Evolutionary conservation across 192 early-diverging fungal species (phyloP).

Genomic region (Coemansia sp.): DNA sequence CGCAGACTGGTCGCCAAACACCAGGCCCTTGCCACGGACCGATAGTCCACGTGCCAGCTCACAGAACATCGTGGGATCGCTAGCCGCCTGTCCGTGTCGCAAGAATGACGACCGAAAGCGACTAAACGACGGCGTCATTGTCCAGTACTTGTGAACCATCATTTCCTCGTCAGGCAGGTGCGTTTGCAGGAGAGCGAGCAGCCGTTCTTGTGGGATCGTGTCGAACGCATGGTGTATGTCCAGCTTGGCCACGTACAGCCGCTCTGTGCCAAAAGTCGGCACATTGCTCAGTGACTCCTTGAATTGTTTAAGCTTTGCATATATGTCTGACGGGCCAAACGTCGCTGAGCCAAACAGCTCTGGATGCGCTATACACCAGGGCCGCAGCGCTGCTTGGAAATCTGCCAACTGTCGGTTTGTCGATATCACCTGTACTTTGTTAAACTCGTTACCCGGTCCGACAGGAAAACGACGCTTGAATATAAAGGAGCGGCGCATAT

Average conservation of each 20-base stretch:
- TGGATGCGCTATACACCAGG: slow-evolving; percentile 15
- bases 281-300: slow-evolving; percentile 14
- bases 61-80: slow-evolving; percentile 48
- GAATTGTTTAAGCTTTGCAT: slow-evolving; percentile 42
- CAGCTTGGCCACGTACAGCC: slow-evolving; percentile 76
- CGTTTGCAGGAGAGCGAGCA: slow-evolving; percentile 38
- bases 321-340: slow-evolving; percentile 53
- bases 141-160: slow-evolving; percentile 64
- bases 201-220: slow-evolving; percentile 72
- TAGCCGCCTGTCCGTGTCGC: slow-evolving; percentile 28
- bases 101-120: slow-evolving; percentile 22
- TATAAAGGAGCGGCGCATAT: slow-evolving; percentile 52
- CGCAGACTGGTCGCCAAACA: slow-evolving; percentile 74
- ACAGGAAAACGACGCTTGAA: neutral
- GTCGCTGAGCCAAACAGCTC: slow-evolving; percentile 44
- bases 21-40: slow-evolving; percentile 52
- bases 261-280: slow-evolving; percentile 2
- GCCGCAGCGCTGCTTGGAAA: slow-evolving; percentile 32
- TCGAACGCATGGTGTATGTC: slow-evolving; percentile 81
- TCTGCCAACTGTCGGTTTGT: slow-evolving; percentile 20
- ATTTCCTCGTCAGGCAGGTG: slow-evolving; percentile 61
- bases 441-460: slow-evolving; percentile 12
- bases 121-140: slow-evolving; percentile 44
- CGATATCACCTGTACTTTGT: slow-evolving; percentile 17
- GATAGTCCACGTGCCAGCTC: slow-evolving; percentile 55